Conservation (phyloP, 257 asterid genomes). For the Jacaranda copaia region DNA sequence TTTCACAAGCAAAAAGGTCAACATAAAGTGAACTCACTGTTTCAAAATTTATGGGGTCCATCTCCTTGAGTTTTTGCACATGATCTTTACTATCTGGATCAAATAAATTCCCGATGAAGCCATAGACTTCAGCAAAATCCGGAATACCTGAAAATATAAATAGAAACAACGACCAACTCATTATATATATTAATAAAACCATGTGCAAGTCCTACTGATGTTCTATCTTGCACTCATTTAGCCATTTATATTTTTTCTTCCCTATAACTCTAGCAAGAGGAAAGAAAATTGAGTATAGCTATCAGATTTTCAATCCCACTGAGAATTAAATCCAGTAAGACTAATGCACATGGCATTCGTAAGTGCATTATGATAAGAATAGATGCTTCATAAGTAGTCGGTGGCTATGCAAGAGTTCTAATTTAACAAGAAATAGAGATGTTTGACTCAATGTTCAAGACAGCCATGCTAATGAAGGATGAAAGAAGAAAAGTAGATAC, state of each 20-base stretch:
- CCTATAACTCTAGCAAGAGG: not conserved
- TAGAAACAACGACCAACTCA: slow-evolving; percentile 3
- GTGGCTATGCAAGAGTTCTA: no score
- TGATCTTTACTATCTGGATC: slow-evolving; percentile 82
- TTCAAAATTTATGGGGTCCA: slow-evolving; percentile 97
- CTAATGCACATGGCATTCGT: not conserved
- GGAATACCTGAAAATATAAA: slow-evolving; percentile 66
- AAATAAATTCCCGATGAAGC: slow-evolving; percentile 93
- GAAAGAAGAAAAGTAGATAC: not conserved
- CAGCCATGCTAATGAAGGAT: not conserved
- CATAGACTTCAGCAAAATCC: slow-evolving; percentile 94
- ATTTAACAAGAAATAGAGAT: no score
- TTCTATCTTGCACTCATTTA: slow-evolving; percentile 13
- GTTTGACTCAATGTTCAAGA: no score
- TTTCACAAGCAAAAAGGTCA: not conserved
- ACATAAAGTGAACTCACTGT: slow-evolving; percentile 63
- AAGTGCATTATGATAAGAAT: not conserved
- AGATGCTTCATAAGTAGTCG: not conserved
- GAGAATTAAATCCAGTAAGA: no score
- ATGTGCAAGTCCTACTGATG: slow-evolving; percentile 8
- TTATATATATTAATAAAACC: not conserved
- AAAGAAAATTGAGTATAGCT: not conserved
- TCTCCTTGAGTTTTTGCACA: slow-evolving; percentile 91
- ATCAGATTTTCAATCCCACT: not conserved
- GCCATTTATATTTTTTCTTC: slow-evolving; percentile 5